Conservation (phyloP, 257 asterid species). For the Henckelia pumila region DNA sequence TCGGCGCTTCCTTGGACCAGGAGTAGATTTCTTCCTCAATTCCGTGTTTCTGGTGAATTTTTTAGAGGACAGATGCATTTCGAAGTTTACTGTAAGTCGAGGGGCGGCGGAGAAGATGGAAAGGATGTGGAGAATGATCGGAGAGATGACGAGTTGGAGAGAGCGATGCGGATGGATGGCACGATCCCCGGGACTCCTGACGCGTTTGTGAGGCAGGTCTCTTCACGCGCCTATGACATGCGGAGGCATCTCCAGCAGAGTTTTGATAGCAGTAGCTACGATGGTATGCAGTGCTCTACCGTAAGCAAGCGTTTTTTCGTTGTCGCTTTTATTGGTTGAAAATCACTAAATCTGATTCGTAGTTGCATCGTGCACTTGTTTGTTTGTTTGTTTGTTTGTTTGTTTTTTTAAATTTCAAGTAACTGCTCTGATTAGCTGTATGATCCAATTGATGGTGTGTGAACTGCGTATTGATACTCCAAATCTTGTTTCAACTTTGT, state of each 20-base stretch:
- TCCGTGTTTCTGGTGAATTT: slow-evolving; percentile 26
- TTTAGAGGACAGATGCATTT: slow-evolving; percentile 15
- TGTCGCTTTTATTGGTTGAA: background rate
- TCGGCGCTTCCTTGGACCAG: slow-evolving; percentile 24
- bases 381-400: too few relatives aligned
- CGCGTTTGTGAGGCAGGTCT: slow-evolving; percentile 76
- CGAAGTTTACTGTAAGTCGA: slow-evolving; percentile 34
- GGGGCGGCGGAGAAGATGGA: slow-evolving; percentile 28
- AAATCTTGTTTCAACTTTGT: background rate
- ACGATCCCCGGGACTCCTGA: slow-evolving; percentile 71
- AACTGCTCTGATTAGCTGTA: background rate
- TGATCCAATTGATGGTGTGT: background rate
- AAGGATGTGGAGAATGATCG: slow-evolving; percentile 39
- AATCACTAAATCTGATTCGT: background rate
- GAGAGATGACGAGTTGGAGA: slow-evolving; percentile 77
- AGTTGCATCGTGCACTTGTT: background rate
- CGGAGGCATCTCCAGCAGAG: slow-evolving; percentile 90
- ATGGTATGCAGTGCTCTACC: slow-evolving; percentile 54
- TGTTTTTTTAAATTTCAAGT: background rate
- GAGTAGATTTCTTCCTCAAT: slow-evolving; percentile 17
- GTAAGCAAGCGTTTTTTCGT: background rate
- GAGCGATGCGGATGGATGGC: slow-evolving; percentile 89
- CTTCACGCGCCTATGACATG: slow-evolving; percentile 91
- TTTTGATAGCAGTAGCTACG: slow-evolving; percentile 85
- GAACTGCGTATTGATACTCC: background rate